Evolutionary conservation across 768 basidiomycete genomes (phyloP).

Genomic region (Phaeolepiota aurea): DNA sequence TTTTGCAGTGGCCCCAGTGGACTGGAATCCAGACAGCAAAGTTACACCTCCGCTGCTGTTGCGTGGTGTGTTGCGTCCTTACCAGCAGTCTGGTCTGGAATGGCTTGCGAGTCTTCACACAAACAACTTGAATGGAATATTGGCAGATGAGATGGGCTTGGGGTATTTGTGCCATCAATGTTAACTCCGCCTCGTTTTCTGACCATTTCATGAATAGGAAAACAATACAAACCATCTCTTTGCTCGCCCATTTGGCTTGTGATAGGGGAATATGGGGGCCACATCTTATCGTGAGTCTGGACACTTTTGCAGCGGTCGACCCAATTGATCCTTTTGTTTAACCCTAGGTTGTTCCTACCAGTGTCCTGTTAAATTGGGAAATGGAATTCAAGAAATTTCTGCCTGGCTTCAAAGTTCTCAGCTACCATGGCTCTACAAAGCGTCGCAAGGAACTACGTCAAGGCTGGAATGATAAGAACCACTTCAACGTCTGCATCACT

Average conservation of each 20-base stretch:
- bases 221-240: constrained; percentile 93
- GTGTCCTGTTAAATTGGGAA: constrained; percentile 92
- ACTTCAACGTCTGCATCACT: constrained; percentile 92
- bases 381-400: constrained; percentile 97
- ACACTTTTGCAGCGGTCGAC: background rate
- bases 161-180: constrained; percentile 41
- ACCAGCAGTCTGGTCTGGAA: constrained; percentile 88
- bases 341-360: constrained; percentile 77
- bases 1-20: constrained; percentile 64
- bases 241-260: constrained; percentile 88
- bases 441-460: constrained; percentile 84
- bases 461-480: constrained; percentile 84
- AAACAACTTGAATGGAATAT: constrained; percentile 74
- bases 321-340: constrained; percentile 13
- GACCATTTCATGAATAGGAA: constrained; percentile 40
- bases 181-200: background rate
- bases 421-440: constrained; percentile 87
- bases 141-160: constrained; percentile 93
- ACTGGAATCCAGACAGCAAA: constrained; percentile 53
- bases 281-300: constrained; percentile 66
- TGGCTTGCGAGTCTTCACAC: constrained; percentile 88
- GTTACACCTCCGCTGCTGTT: constrained; percentile 66
- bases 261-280: constrained; percentile 90
- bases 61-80: constrained; percentile 83
- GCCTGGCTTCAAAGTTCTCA: constrained; percentile 78